Conservation (phyloP, 129 eudicot genomes). For the Helichrysum umbraculigerum region DNA sequence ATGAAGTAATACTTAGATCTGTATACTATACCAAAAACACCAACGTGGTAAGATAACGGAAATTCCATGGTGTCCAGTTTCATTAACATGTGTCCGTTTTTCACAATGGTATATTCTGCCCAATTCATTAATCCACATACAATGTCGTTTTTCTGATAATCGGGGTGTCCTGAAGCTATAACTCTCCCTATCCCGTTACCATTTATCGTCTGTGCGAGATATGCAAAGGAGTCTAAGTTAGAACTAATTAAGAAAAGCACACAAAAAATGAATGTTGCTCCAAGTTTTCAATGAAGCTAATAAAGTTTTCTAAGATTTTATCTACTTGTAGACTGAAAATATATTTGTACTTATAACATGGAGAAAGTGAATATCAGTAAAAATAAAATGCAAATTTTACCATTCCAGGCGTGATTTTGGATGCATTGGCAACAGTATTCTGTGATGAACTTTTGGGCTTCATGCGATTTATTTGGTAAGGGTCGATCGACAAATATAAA, state of each 20-base stretch:
- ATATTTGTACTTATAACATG: no score
- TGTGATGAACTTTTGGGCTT: conserved; percentile 62
- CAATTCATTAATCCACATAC: conserved; percentile 51
- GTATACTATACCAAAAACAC: conserved; percentile 42
- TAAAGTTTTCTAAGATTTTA: neutral
- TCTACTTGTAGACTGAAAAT: neutral
- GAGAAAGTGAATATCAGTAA: no score
- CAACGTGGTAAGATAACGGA: conserved; percentile 64
- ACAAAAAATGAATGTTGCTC: neutral
- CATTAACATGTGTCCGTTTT: conserved; percentile 33
- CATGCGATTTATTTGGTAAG: conserved; percentile 68
- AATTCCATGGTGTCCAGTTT: conserved; percentile 55
- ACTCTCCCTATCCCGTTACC: conserved; percentile 65
- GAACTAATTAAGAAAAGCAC: neutral
- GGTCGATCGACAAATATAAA: conserved; percentile 63
- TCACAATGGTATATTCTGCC: conserved; percentile 55
- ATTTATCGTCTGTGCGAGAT: conserved; percentile 41
- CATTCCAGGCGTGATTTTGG: conserved; percentile 44
- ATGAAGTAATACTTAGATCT: neutral
- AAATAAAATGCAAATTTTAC: conserved; percentile 10
- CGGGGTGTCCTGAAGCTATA: conserved; percentile 49
- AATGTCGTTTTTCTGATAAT: conserved; percentile 51
- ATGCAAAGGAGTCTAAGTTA: neutral
- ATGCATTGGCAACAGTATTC: conserved; percentile 27
- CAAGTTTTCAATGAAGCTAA: neutral